A percentile compares a stretch with the other conserved stretches of the same genome.
Conservation (phyloP, 257 asterid genomes). For the Ilex aquifolium region DNA sequence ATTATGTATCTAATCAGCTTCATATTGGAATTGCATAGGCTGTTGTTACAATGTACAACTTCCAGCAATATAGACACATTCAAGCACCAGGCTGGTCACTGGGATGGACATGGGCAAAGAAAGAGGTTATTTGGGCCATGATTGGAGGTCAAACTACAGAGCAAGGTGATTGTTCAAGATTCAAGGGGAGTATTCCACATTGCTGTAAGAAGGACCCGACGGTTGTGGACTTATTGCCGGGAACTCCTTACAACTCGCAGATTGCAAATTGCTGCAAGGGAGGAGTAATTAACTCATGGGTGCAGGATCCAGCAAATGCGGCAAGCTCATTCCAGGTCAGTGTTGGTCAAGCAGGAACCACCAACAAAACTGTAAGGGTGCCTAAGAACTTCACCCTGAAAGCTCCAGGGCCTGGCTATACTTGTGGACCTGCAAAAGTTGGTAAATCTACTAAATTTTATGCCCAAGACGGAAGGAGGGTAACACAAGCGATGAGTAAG, state of each 20-base stretch:
- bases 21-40: constrained; percentile 31
- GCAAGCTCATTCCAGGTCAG: constrained; percentile 70
- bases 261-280: constrained; percentile 86
- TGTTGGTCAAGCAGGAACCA: constrained; percentile 72
- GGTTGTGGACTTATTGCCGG: constrained; percentile 67
- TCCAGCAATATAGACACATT: constrained; percentile 88
- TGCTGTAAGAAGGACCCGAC: constrained; percentile 77
- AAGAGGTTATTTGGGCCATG: constrained; percentile 91
- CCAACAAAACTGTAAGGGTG: constrained; percentile 68
- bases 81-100: constrained; percentile 90
- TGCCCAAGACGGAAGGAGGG: constrained; percentile 59
- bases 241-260: constrained; percentile 83
- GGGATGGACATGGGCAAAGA: constrained; percentile 96
- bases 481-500: constrained; percentile 90
- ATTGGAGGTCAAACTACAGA: constrained; percentile 77
- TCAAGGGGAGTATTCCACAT: constrained; percentile 61
- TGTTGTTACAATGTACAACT: constrained; percentile 77
- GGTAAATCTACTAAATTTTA: constrained; percentile 62
- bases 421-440: constrained; percentile 74
- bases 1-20: neutral
- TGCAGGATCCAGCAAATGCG: constrained; percentile 60
- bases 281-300: constrained; percentile 74
- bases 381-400: constrained; percentile 72
- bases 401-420: constrained; percentile 85
- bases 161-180: constrained; percentile 91